Conservation (phyloP, 164 flowering plant genomes). For the Berberis vulgaris region DNA sequence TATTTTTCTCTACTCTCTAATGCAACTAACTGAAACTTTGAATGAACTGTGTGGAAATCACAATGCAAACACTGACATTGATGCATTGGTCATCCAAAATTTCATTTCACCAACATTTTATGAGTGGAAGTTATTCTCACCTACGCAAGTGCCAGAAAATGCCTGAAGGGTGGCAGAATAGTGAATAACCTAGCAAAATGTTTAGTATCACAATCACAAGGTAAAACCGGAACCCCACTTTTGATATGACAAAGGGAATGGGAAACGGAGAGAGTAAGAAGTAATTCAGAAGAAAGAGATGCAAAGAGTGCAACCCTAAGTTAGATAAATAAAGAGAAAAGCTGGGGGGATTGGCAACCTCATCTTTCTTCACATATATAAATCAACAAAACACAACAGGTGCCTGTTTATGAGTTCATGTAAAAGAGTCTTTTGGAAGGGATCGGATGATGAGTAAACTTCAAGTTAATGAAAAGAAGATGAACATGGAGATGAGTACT, state of each 20-base stretch:
- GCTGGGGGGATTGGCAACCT: background rate
- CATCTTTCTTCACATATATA: background rate
- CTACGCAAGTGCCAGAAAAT: no score
- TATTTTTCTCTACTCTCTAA: no score
- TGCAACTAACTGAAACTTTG: no score
- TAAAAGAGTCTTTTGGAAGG: background rate
- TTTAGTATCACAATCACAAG: no score
- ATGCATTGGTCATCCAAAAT: no score
- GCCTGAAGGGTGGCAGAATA: no score
- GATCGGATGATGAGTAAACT: background rate
- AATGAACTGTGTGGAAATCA: no score
- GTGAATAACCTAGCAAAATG: no score
- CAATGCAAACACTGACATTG: no score
- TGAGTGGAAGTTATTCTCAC: no score
- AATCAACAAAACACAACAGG: background rate
- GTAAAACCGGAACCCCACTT: background rate
- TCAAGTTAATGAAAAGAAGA: conserved; percentile 12
- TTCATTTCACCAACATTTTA: no score
- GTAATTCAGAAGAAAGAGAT: conserved; percentile 22
- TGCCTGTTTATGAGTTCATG: background rate
- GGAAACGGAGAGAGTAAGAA: background rate
- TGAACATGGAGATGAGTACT: background rate
- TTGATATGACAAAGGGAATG: background rate
- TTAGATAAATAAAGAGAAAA: background rate
- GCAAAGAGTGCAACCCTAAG: conserved; percentile 40